Percentiles rank a stretch among this genome's conserved stretches.
Evolutionary conservation across 176 grass and related monocot species (phyloP).

Genomic region (Pontederia paniculata): DNA sequence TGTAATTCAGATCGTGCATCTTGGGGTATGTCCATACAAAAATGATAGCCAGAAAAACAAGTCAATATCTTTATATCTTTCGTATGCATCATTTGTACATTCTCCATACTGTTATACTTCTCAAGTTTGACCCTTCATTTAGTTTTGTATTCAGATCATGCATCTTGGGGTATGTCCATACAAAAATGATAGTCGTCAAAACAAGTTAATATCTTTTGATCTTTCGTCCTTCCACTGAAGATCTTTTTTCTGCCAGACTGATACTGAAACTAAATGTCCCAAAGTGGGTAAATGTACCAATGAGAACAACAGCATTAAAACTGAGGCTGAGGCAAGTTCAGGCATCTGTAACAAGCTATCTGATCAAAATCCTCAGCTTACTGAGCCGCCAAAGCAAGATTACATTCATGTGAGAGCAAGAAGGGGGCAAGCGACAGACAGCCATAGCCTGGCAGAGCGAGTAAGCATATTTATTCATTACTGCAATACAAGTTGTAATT

Average conservation of each 20-base stretch:
- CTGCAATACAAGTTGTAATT: neutral
- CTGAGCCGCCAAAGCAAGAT: slow-evolving; percentile 72
- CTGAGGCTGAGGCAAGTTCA: slow-evolving; percentile 46
- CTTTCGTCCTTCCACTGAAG: slow-evolving; percentile 10
- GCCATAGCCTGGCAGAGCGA: slow-evolving; percentile 95
- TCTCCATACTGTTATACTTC: too few relatives aligned
- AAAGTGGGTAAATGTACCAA: slow-evolving; percentile 47
- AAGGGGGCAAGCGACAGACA: slow-evolving; percentile 97
- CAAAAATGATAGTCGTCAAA: neutral
- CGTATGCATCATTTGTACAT: too few relatives aligned
- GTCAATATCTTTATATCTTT: neutral
- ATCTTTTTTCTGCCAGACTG: slow-evolving; percentile 26
- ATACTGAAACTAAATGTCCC: slow-evolving; percentile 50
- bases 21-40: slow-evolving; percentile 1
- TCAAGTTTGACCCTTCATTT: too few relatives aligned
- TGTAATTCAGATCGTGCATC: neutral
- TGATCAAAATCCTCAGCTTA: slow-evolving; percentile 42
- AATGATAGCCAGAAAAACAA: neutral
- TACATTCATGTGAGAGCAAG: slow-evolving; percentile 97
- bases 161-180: slow-evolving; percentile 1
- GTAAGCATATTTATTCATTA: slow-evolving; percentile 35
- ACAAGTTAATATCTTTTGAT: neutral
- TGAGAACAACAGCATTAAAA: slow-evolving; percentile 43
- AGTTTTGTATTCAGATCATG: neutral
- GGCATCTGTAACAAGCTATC: slow-evolving; percentile 37